These are phyloP conservation scores for Cladosporium sp. DNA, from an alignment of 2,329 filamentous ascomycete species.

Conservation along the genomic window DNA sequence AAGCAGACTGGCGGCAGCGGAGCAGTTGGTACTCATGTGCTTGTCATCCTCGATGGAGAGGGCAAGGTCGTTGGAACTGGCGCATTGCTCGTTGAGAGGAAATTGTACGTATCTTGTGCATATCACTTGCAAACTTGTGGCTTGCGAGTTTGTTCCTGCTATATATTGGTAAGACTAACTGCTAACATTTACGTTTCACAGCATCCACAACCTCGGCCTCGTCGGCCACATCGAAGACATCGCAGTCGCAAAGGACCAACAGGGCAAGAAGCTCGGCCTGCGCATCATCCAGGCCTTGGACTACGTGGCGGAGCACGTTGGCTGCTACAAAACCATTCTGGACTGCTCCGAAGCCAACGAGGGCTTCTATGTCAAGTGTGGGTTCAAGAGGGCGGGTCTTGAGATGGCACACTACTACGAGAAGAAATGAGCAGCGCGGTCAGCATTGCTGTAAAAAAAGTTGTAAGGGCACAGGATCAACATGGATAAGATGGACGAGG, in stretches of 20 bases:
- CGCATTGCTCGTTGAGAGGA: conserved; percentile 84
- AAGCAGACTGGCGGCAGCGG: conserved; percentile 39
- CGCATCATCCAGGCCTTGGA: conserved; percentile 92
- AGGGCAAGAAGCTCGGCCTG: conserved; percentile 93
- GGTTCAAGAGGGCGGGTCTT: conserved; percentile 83
- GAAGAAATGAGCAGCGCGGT: conserved; percentile 3
- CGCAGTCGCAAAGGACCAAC: conserved; percentile 88
- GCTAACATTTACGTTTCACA: conserved; percentile 14
- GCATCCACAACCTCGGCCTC: conserved; percentile 71
- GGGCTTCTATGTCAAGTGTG: conserved; percentile 97
- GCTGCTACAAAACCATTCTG: conserved; percentile 95
- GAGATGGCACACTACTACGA: conserved; percentile 95
- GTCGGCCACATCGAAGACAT: conserved; percentile 99
- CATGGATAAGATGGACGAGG: not conserved
- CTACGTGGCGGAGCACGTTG: conserved; percentile 77
- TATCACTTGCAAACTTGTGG: too few relatives aligned
- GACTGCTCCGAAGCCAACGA: conserved; percentile 96
- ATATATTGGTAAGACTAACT: too few relatives aligned
- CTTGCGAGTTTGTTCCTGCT: too few relatives aligned
- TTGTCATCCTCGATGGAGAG: conserved; percentile 75
- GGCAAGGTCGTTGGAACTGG: conserved; percentile 81
- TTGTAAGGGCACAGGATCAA: not conserved
- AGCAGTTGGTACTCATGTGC: conserved; percentile 71
- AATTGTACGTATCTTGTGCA: conserved; percentile 62
- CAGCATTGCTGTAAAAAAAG: not conserved